Percentiles rank a stretch among this genome's conserved stretches.
Conservation (phyloP, 306 rosid genomes). For the Pterocarpus macrocarpus region DNA sequence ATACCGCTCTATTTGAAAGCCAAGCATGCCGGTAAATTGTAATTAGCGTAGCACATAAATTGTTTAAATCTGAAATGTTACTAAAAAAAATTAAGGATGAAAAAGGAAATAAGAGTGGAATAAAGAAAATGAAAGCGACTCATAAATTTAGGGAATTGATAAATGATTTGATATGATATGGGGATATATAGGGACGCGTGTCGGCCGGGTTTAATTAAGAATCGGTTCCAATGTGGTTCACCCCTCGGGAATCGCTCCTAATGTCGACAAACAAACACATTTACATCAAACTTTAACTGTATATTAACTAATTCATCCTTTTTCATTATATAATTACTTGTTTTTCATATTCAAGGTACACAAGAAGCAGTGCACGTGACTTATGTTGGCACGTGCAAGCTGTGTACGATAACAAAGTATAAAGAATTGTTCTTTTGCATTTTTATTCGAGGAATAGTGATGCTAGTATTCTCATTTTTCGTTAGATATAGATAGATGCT, state of each 20-base stretch:
- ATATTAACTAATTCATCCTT: slow-evolving; percentile 34
- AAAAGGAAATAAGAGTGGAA: not conserved
- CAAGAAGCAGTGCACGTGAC: slow-evolving; percentile 38
- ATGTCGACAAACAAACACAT: slow-evolving; percentile 32
- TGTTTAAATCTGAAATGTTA: not conserved
- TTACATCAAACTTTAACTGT: slow-evolving; percentile 37
- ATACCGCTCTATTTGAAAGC: no score
- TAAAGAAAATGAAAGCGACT: not conserved
- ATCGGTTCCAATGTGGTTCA: slow-evolving; percentile 28
- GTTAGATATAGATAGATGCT: not conserved
- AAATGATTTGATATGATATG: not conserved
- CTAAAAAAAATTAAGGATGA: not conserved
- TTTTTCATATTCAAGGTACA: not conserved
- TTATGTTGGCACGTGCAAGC: slow-evolving; percentile 3
- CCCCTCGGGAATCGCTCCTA: slow-evolving; percentile 28
- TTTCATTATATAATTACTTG: slow-evolving; percentile 18
- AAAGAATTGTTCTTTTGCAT: not conserved
- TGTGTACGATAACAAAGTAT: not conserved
- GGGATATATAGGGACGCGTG: slow-evolving; percentile 50
- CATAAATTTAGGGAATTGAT: slow-evolving; percentile 18
- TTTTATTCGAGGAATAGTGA: not conserved
- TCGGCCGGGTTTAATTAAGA: slow-evolving; percentile 49
- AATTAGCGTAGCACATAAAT: not conserved
- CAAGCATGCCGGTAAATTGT: no score
- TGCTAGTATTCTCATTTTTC: not conserved